phyloP scores from a whole-genome alignment of 2,329 filamentous ascomycete genomes.

The Paracoccidioides brasiliensis region DNA sequence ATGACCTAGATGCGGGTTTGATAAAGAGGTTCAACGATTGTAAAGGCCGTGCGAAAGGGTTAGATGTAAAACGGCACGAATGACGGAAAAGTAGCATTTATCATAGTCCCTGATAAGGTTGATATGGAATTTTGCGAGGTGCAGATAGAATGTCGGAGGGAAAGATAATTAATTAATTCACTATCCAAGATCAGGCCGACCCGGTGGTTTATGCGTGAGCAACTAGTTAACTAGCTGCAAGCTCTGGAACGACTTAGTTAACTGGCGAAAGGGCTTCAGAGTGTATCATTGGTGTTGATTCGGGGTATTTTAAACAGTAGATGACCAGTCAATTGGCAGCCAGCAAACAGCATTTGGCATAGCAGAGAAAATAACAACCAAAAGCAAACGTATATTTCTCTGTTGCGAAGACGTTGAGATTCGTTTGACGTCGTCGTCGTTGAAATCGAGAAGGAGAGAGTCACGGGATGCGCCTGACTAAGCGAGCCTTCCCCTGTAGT shows the following conservation, averaged over 20 bases:
- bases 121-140: neutral
- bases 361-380: neutral
- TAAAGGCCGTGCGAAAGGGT: neutral
- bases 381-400: neutral
- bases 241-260: neutral
- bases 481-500: no score
- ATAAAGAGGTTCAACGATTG: slow-evolving; percentile 10
- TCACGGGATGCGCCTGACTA: no score
- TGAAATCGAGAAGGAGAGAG: no score
- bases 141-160: slow-evolving; percentile 6
- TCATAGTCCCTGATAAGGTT: slow-evolving; percentile 9
- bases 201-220: no score
- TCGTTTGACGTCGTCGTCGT: no score
- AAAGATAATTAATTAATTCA: neutral
- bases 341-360: slow-evolving; percentile 3
- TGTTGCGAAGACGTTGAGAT: neutral
- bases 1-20: slow-evolving; percentile 22
- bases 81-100: slow-evolving; percentile 17
- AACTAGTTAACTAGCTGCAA: no score
- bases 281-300: no score
- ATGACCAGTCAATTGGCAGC: slow-evolving; percentile 4
- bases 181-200: no score
- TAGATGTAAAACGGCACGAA: slow-evolving; percentile 4
- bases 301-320: no score
- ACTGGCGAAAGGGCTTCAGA: neutral